Base-by-base conservation (phyloP, 2,329 filamentous ascomycete species). In the Sporothrix schenckii region DNA sequence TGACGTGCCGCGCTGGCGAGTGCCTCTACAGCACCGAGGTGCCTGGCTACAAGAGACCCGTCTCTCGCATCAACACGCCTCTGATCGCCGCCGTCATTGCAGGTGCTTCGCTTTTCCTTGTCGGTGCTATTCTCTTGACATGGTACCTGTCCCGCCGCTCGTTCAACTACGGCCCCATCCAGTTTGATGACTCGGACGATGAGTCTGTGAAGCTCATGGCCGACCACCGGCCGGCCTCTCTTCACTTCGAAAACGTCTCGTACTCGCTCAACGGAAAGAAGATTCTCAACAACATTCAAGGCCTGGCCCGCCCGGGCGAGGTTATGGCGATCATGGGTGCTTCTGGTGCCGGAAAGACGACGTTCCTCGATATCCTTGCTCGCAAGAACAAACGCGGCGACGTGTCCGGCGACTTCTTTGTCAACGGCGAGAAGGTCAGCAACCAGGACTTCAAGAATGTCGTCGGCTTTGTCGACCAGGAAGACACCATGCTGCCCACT, bases 301-400 rank as follows among this genome's bases (percentile, higher is more conserved):
- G 95, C 61, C 89, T 93, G 54, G 94, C 94, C n/a, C 91, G 91
- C 75, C 93, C 94, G 2, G 96, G 96, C n/a, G 93, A 99, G 79
- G 88, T 98, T 9, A 92, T 94, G 74, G 95, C 95, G 10, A 97
- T 99, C 76, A 99, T 99, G 94, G 95, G 95, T 70, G 94, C 95
- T 9, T 99, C 95, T 0, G 95, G 95, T 41, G 96, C 95, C 54
- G 95, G 95, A 71, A 99, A 99, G 82, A 99, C 95, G 0, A 97
- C 93, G 0, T 98, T 99, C 80, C 83, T 99, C 58, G 95, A 99
- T 77, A 97, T 99, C 71, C 84, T 99, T 61, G 95, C 95, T 10
- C 89, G 94, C 73, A 99, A 98, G 84, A 98, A 98, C 81, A 99
- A 99, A 81, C 89, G 93, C 47, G 96, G 95, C 52, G 80, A 84